Percentiles rank a stretch among this genome's conserved stretches.
Conservation (phyloP, 352 stramenopile species). For the Pythium brachiatum region DNA sequence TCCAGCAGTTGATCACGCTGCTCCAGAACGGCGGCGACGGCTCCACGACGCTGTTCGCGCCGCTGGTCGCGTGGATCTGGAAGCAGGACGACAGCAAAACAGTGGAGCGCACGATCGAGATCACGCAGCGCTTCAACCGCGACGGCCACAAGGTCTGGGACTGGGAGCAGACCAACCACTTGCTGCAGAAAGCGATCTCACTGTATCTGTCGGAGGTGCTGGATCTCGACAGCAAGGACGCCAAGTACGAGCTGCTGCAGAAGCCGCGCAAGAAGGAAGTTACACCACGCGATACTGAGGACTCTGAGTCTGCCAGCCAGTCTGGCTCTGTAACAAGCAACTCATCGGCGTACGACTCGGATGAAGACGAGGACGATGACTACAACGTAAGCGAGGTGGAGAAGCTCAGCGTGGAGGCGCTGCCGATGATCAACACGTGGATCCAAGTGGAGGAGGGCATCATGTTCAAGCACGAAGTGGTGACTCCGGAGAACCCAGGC, state of each 20-base stretch:
- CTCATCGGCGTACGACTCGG: constrained; percentile 16
- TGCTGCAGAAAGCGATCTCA: constrained; percentile 38
- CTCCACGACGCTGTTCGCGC: constrained; percentile 11
- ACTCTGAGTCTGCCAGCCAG: constrained; percentile 2
- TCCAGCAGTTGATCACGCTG: constrained; percentile 20
- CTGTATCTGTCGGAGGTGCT: constrained; percentile 31
- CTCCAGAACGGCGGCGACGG: constrained; percentile 18
- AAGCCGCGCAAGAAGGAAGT: constrained; percentile 19
- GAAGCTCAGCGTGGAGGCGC: constrained; percentile 32
- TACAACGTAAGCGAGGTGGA: constrained; percentile 31
- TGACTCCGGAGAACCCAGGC: constrained; percentile 7
- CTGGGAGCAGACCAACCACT: constrained; percentile 35
- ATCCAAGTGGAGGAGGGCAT: constrained; percentile 30
- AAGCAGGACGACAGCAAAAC: constrained; percentile 10
- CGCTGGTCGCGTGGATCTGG: constrained; percentile 14
- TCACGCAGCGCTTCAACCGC: constrained; percentile 31
- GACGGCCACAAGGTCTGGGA: constrained; percentile 33
- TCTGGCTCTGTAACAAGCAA: constrained; percentile 25
- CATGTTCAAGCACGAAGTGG: constrained; percentile 33
- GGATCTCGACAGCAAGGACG: constrained; percentile 31
- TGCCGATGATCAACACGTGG: constrained; percentile 31
- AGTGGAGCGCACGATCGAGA: constrained; percentile 31
- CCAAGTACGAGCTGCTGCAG: constrained; percentile 34
- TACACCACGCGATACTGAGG: constrained; percentile 2
- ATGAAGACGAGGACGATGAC: constrained; percentile 25